These are phyloP conservation scores for Achlya hypogyna DNA, from an alignment of 352 stramenopile species.

Conservation along the genomic window DNA sequence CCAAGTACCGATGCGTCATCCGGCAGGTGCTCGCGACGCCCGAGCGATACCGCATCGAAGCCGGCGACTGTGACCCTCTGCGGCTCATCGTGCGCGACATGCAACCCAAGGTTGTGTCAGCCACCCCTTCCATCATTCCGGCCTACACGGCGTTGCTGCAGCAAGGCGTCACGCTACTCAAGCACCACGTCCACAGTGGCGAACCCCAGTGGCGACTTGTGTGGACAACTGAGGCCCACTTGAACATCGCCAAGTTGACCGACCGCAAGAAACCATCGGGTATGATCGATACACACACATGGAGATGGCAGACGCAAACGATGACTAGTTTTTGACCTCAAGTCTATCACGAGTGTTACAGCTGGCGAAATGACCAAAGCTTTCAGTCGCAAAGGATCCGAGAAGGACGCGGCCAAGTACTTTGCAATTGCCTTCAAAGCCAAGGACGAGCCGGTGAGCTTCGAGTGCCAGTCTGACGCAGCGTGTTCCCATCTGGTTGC, in stretches of 20 bases:
- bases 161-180: conserved; percentile 19
- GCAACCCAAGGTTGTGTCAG: conserved; percentile 10
- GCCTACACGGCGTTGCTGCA: not conserved
- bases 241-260: not conserved
- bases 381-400: not conserved
- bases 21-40: conserved; percentile 4
- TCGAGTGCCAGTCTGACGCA: conserved; percentile 2
- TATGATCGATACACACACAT: too few species aligned
- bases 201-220: conserved; percentile 11
- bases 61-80: conserved; percentile 4
- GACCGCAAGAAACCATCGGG: conserved; percentile 17
- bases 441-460: conserved; percentile 7
- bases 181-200: conserved; percentile 16
- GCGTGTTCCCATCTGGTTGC: not conserved
- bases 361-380: conserved; percentile 11
- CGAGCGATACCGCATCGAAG: not conserved
- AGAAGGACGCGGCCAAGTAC: conserved; percentile 1
- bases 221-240: not conserved
- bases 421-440: not conserved
- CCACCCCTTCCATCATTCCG: not conserved
- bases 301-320: too few species aligned
- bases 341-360: not conserved
- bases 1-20: not conserved
- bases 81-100: conserved; percentile 15
- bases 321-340: conserved; percentile 8